Base-by-base conservation (phyloP, 2,329 filamentous ascomycete genomes). In the Pestalotiopsis sp. region DNA sequence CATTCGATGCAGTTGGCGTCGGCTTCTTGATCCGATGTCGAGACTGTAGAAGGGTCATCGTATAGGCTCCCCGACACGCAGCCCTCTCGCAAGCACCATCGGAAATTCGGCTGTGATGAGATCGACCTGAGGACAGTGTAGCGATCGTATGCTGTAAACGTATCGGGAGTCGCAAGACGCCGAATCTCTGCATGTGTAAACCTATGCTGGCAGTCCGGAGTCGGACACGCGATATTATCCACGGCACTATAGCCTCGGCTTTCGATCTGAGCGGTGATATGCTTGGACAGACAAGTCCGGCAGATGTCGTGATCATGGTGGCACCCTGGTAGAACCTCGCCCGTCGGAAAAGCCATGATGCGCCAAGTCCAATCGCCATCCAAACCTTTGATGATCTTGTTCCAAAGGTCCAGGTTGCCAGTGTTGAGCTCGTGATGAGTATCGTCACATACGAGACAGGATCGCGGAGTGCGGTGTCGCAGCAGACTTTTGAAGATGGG, bases 161-260 rank as follows among this genome's bases (percentile, higher is more conserved):
- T 39, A 4, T 68, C 66, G 13, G 64, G 52, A 14, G 52, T 60
- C 3, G 68, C 68, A 44, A 70, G 67, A 13, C 35, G 44, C 11
- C 64, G 68, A n/a, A 71, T 57, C 40, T 71, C 69, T 1, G 65
- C 55, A 44, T 68, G 67, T 7, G 52, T 63, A 30, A 68, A 66
- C 20, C 55, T 48, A 26, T 69, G 69, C 17, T 62, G 20, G 30
- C 69, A 69, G 13, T 65, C 68, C 4, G 64, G 66, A 11, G 63
- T 66, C 24, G 69, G 69, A 26, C 68, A 70, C 22, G 56, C 24
- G 26, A 71, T 69, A 6, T 69, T 66, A 13, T 70, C 35, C 80
- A 82, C 48, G 76, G 75, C 20, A 78, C 81, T 4, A 79, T 77
- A 7, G 39, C 75, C 26, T 79, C 82, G 68, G 80, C 83, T 67